phyloP scores from a whole-genome alignment of 192 early-diverging fungal genomes.

The Coemansia sp. region DNA sequence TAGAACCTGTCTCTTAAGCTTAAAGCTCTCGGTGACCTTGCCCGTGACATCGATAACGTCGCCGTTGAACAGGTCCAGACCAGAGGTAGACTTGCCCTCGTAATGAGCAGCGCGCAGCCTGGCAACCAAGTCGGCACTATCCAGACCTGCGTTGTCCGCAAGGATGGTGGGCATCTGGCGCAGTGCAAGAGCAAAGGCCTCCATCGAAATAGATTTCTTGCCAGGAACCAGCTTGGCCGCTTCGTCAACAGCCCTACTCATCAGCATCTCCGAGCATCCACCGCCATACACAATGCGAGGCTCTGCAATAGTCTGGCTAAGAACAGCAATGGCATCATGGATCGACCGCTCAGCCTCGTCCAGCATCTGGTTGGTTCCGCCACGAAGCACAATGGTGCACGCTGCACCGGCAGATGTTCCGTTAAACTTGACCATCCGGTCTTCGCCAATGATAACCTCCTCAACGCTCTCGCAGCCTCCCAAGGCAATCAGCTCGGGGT shows the following conservation, averaged over 20 bases:
- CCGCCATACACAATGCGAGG: conserved; percentile 93
- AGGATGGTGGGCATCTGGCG: conserved; percentile 97
- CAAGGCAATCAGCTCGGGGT: conserved; percentile 92
- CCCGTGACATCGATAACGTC: conserved; percentile 75
- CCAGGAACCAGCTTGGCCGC: conserved; percentile 87
- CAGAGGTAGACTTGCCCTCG: conserved; percentile 71
- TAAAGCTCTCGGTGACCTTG: conserved; percentile 94
- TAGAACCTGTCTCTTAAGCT: conserved; percentile 92
- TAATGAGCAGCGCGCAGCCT: conserved; percentile 92
- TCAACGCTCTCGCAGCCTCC: conserved; percentile 96
- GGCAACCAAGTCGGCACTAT: conserved; percentile 90
- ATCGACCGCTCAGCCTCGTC: conserved; percentile 97
- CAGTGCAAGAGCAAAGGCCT: conserved; percentile 91
- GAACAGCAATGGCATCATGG: conserved; percentile 94
- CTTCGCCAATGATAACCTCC: conserved; percentile 98
- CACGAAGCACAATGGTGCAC: conserved; percentile 96
- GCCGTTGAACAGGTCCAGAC: conserved; percentile 88
- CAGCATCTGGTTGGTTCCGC: conserved; percentile 90
- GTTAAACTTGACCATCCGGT: conserved; percentile 95
- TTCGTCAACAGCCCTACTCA: conserved; percentile 97
- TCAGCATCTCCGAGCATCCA: conserved; percentile 95
- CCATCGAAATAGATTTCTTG: conserved; percentile 93
- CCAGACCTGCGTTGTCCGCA: conserved; percentile 96
- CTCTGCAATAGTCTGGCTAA: conserved; percentile 93
- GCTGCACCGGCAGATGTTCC: conserved; percentile 95